Percentiles rank a stretch among this genome's conserved stretches.
phyloP scores from a whole-genome alignment of 495 filamentous ascomycete genomes.

The Lophiostoma macrostomum region DNA sequence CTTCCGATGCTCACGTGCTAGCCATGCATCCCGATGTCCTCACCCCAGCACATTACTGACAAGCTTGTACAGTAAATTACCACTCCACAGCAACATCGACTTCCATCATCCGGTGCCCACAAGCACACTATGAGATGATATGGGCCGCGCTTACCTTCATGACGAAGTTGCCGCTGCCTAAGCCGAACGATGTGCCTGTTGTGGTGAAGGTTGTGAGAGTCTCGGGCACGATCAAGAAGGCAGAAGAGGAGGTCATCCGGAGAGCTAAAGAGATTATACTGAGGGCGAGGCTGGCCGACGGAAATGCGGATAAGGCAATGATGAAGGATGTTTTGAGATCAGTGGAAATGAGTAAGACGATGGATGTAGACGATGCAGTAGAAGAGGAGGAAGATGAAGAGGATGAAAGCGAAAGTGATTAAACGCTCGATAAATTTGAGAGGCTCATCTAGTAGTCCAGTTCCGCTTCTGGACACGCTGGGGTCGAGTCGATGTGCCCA shows the following conservation, averaged over 20 bases:
- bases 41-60: constrained; percentile 1
- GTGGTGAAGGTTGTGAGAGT: constrained; percentile 85
- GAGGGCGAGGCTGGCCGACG: constrained; percentile 8
- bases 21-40: too few species aligned
- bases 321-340: constrained; percentile 57
- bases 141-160: constrained; percentile 88
- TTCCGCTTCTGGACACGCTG: too few species aligned
- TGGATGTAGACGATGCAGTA: constrained; percentile 48
- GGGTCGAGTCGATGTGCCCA: too few species aligned
- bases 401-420: constrained; percentile 37
- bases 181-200: constrained; percentile 53
- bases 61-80: constrained; percentile 70
- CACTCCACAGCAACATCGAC: constrained; percentile 89
- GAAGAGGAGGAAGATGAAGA: constrained; percentile 53
- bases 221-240: constrained; percentile 90
- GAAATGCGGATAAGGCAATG: not conserved
- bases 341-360: constrained; percentile 33
- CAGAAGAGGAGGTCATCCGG: constrained; percentile 81
- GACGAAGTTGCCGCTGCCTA: constrained; percentile 65
- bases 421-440: not conserved
- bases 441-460: not conserved
- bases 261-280: constrained; percentile 57
- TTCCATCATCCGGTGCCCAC: constrained; percentile 77
- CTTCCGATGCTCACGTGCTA: too few species aligned
- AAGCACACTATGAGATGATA: constrained; percentile 75